A percentile compares a stretch with the other conserved stretches of the same genome.
These are phyloP conservation scores for Solanum acaule DNA, from an alignment of 257 asterid species.

Conservation along the genomic window DNA sequence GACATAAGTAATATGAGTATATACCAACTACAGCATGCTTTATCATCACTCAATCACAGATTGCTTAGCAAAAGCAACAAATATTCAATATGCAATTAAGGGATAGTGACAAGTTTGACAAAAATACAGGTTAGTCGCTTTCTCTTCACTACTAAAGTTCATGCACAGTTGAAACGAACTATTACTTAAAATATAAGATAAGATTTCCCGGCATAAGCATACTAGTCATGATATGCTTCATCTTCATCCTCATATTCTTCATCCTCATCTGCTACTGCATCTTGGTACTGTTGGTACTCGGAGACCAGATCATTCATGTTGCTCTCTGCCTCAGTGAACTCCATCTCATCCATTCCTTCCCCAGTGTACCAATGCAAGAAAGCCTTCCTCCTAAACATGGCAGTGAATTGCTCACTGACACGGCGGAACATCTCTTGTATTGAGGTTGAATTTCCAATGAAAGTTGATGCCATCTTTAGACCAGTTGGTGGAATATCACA, in stretches of 20 bases:
- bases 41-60: not conserved
- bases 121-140: not conserved
- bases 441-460: conserved; percentile 11
- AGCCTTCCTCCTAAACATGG: conserved; percentile 22
- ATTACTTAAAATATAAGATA: not conserved
- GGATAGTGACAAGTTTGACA: not conserved
- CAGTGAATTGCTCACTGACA: conserved; percentile 11
- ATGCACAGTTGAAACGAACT: conserved; percentile 14
- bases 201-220: not conserved
- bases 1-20: not conserved
- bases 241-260: conserved; percentile 19
- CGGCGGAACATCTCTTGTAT: conserved; percentile 12
- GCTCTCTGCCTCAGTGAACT: conserved; percentile 11
- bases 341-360: conserved; percentile 13
- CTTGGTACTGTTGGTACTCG: conserved; percentile 21
- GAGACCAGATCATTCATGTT: conserved; percentile 24
- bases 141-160: not conserved
- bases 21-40: not conserved
- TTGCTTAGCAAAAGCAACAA: not conserved
- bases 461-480: conserved; percentile 11
- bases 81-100: not conserved
- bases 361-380: conserved; percentile 13
- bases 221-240: not conserved
- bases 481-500: conserved; percentile 26
- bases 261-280: conserved; percentile 27